Evolutionary conservation across 805 yeast species (phyloP), one percentile per base, ranked within the genome.

Genomic region (Kuraishia floccosa): DNA sequence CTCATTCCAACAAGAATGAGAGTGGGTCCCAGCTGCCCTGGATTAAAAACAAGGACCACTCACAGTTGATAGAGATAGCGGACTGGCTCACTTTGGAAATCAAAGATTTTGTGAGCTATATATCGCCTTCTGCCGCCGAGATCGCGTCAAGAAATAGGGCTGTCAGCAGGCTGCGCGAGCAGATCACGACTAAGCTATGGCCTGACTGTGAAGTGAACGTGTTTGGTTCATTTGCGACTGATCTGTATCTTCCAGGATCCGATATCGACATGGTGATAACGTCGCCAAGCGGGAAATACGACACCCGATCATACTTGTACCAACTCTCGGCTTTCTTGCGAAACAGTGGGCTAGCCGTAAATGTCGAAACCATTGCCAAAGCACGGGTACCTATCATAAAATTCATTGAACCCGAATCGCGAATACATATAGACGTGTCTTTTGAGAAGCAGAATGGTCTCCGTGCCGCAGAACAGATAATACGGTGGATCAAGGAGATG

Each of bases 321-420:
- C 76, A 76, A 43, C 59, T 89, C 8, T 75, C 94, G 2, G 72
- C 85, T 4, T 71, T 66, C 43, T 60, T 89, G 38, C 66, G 83
- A 42, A 62, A 67, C 25, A 57, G 63, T 25, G 64, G 68, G 10
- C 53, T 85, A 27, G 94, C 91, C 1, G 64, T 65, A 21, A 67
- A 75, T 33, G 76, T 87, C 15, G 91, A 84, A 47, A 94, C 87
- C 3, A 78, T 89, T 29, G 83, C 95, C 3, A 75, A 75, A 39
- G 93, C 97, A 4, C 76, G 86, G 41, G 96, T 89, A 14, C 98
- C 98, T 2, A 89, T 89, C 39, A 81, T 89, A 50, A 89, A 91
- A 52, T 83, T 86, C 50, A 76, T 79, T 3, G 97, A 89, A 39
- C 72, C 78, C 1, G 45, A 49, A 7, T 69, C 85, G 3, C 65